Percentiles rank a stretch among this genome's conserved stretches.
Conservation (phyloP, 2,329 filamentous ascomycete genomes). For the Nothomitra cinnamomea region DNA sequence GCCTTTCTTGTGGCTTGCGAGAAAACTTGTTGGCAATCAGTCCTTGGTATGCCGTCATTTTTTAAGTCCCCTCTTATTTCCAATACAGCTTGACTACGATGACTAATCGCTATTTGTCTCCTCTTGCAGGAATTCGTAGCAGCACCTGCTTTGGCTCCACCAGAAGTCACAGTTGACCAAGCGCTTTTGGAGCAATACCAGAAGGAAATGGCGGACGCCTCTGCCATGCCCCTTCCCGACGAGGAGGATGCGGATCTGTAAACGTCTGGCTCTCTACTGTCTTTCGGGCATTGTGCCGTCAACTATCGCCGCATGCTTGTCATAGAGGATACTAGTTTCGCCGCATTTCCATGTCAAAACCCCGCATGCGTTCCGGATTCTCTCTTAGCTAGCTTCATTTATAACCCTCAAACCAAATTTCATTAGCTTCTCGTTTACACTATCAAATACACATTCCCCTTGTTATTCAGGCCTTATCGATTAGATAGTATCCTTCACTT, state of each 20-base stretch:
- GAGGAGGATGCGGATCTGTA: slow-evolving; percentile 49
- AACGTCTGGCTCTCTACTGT: not conserved
- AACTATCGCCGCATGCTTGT: not conserved
- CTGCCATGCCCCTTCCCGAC: slow-evolving; percentile 72
- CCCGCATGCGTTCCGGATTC: not conserved
- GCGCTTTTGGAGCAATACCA: slow-evolving; percentile 65
- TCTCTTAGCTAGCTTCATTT: not conserved
- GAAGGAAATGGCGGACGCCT: slow-evolving; percentile 74
- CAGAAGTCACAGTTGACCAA: slow-evolving; percentile 79
- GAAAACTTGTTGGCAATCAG: slow-evolving; percentile 95
- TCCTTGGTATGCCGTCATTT: slow-evolving; percentile 43
- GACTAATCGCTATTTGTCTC: slow-evolving; percentile 15
- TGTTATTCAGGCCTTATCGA: too few relatives aligned
- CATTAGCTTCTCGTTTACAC: too few relatives aligned
- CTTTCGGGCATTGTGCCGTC: not conserved
- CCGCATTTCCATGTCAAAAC: not conserved
- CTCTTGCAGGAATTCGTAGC: slow-evolving; percentile 78
- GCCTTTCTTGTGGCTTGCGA: slow-evolving; percentile 97
- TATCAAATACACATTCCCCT: too few relatives aligned
- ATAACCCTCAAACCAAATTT: not conserved
- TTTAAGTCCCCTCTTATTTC: not conserved
- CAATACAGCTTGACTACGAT: slow-evolving; percentile 11
- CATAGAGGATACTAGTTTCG: not conserved
- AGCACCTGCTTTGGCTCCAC: slow-evolving; percentile 82
- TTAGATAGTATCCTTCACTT: too few relatives aligned